Conservation (phyloP, 768 basidiomycete genomes). For the Panaeolus papilionaceus region DNA sequence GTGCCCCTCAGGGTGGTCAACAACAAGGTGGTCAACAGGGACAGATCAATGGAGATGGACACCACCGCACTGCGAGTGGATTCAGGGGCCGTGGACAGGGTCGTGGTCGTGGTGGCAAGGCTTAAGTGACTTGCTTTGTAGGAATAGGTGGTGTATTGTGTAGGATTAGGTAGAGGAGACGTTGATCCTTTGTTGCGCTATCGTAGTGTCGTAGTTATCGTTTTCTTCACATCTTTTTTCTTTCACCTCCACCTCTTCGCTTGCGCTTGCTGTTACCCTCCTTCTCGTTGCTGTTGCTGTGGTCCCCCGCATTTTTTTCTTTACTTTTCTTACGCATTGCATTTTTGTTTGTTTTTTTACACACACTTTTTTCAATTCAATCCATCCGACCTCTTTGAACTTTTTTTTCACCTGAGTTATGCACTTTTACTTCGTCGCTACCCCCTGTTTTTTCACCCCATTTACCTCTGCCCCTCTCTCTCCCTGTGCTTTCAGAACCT, state of each 20-base stretch:
- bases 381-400: not conserved
- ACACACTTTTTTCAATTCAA: not conserved
- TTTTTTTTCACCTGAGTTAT: conserved; percentile 9
- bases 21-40: conserved; percentile 48
- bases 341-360: conserved; percentile 9
- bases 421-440: conserved; percentile 7
- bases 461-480: not conserved
- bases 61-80: conserved; percentile 24
- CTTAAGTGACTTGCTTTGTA: conserved; percentile 7
- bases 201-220: conserved; percentile 9
- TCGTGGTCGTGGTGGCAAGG: conserved; percentile 31
- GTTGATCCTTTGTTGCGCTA: not conserved
- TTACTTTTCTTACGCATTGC: conserved; percentile 6
- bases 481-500: not conserved
- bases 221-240: not conserved
- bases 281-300: conserved; percentile 1
- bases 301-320: conserved; percentile 8
- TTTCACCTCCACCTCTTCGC: not conserved
- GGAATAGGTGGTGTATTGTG: not conserved
- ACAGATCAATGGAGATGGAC: conserved; percentile 46
- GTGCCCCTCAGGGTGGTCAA: conserved; percentile 56
- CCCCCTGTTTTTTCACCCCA: not conserved
- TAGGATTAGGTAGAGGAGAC: conserved; percentile 11
- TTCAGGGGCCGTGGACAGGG: conserved; percentile 36
- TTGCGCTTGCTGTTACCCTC: not conserved